phyloP scores from a whole-genome alignment of 768 basidiomycete species.

The Panellus pusillus region DNA sequence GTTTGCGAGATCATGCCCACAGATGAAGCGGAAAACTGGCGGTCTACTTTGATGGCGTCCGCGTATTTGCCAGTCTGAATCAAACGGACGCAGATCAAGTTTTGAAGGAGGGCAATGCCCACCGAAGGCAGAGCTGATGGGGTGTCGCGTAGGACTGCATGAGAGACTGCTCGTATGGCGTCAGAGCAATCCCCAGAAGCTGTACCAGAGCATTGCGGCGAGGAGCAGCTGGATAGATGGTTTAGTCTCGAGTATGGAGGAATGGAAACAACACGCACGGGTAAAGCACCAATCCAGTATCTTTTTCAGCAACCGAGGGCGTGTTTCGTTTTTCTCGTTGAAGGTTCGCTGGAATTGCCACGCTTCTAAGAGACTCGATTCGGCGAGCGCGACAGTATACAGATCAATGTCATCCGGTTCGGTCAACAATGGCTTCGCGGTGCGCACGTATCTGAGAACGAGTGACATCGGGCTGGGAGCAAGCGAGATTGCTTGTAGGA shows the following conservation, averaged over 20 bases:
- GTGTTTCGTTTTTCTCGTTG: constrained; percentile 53
- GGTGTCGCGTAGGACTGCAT: constrained; percentile 61
- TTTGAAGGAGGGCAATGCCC: constrained; percentile 63
- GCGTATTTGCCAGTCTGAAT: constrained; percentile 69
- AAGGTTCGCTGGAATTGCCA: constrained; percentile 79
- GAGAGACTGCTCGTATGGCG: constrained; percentile 59
- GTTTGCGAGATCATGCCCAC: constrained; percentile 39
- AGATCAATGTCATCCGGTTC: constrained; percentile 70
- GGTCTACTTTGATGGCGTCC: constrained; percentile 77
- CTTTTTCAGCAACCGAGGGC: constrained; percentile 55
- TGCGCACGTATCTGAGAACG: constrained; percentile 72
- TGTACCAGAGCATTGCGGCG: constrained; percentile 56
- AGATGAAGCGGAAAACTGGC: constrained; percentile 52
- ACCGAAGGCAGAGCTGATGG: constrained; percentile 45
- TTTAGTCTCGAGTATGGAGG: background rate
- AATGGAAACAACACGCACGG: constrained; percentile 47
- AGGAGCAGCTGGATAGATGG: constrained; percentile 32
- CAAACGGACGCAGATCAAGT: constrained; percentile 77
- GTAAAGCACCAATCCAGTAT: constrained; percentile 67
- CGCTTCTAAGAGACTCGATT: constrained; percentile 64
- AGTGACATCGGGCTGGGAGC: constrained; percentile 50
- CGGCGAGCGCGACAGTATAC: constrained; percentile 69
- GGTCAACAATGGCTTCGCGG: constrained; percentile 68
- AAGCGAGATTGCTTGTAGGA: constrained; percentile 63
- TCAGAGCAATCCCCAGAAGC: constrained; percentile 66